Percentiles rank a stretch among this genome's conserved stretches.
Evolutionary conservation across 257 asterid species (phyloP).

Genomic region (Solanum rostratum): DNA sequence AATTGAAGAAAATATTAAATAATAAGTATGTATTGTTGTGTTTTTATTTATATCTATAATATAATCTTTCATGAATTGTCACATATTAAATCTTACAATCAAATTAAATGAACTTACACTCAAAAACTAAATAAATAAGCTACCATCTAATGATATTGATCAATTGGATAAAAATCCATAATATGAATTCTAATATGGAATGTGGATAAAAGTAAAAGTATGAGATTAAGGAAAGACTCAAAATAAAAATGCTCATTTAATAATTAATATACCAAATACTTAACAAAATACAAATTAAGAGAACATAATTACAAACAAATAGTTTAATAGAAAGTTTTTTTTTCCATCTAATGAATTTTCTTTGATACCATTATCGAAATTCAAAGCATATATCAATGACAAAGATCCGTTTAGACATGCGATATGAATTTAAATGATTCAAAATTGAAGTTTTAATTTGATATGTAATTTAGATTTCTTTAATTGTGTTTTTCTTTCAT

Average conservation of each 20-base stretch:
- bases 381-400: too few relatives aligned
- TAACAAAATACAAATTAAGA: background rate
- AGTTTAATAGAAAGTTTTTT: background rate
- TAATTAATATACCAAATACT: background rate
- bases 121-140: background rate
- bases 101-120: background rate
- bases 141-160: background rate
- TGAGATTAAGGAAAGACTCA: background rate
- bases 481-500: too few relatives aligned
- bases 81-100: background rate
- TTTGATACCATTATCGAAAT: background rate
- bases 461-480: too few relatives aligned
- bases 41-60: background rate
- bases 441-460: too few relatives aligned
- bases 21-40: background rate
- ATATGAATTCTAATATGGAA: background rate
- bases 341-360: background rate
- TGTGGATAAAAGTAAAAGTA: background rate
- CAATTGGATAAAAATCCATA: background rate
- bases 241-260: background rate
- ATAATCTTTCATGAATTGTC: background rate
- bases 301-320: too few relatives aligned
- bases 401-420: too few relatives aligned
- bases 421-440: background rate
- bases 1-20: background rate